phyloP scores from a whole-genome alignment of 2,329 filamentous ascomycete species.

The Colletotrichum agaves region DNA sequence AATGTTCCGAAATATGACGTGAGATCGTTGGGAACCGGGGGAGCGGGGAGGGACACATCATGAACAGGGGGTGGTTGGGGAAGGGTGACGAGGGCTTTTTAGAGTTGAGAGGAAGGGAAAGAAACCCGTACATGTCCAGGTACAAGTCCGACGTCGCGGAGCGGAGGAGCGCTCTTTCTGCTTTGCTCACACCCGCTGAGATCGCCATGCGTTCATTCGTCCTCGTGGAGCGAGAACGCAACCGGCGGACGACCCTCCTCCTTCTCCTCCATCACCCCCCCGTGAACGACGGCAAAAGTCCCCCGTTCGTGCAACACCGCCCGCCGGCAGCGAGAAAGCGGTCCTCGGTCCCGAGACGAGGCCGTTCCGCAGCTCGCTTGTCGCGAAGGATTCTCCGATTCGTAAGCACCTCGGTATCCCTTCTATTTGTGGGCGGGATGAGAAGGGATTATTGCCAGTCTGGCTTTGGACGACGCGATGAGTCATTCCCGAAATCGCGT shows the following conservation, averaged over 20 bases:
- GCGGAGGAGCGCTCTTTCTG: neutral
- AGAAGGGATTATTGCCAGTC: no score
- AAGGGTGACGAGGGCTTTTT: neutral
- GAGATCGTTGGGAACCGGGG: constrained; percentile 12
- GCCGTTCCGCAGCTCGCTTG: no score
- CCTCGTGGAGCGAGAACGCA: neutral
- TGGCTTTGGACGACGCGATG: no score
- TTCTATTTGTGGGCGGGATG: no score
- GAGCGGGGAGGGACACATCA: constrained; percentile 12
- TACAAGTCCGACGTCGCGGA: constrained; percentile 5
- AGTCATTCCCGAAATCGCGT: no score
- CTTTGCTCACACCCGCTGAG: neutral
- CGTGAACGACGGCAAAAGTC: neutral
- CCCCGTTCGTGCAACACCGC: no score
- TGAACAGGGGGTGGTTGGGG: neutral
- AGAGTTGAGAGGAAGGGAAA: constrained; percentile 7
- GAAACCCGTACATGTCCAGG: constrained; percentile 14
- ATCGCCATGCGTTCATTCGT: neutral
- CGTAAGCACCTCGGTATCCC: no score
- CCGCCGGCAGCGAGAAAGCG: no score
- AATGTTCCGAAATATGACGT: constrained; percentile 34
- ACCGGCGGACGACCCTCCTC: neutral
- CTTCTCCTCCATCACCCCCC: neutral
- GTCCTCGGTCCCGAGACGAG: no score
- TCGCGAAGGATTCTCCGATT: no score